These are phyloP conservation scores for Cutaneotrichosporon mucoides DNA, from an alignment of 1,284 basidiomycete genomes.

Conservation along the genomic window DNA sequence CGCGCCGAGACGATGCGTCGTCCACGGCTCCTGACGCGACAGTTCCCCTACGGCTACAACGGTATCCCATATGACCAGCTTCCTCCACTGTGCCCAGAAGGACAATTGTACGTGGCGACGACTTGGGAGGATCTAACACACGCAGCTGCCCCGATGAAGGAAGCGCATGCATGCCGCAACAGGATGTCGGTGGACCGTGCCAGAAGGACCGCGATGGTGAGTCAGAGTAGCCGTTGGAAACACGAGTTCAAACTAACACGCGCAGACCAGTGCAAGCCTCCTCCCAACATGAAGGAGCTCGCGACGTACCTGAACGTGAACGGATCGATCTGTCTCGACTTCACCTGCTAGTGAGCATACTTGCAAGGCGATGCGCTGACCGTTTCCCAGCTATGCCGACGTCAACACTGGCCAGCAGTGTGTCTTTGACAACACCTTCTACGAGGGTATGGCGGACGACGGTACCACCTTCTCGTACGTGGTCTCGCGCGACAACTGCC, in stretches of 20 bases:
- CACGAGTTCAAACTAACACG: not conserved
- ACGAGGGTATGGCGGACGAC: slow-evolving; percentile 58
- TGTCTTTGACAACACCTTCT: slow-evolving; percentile 69
- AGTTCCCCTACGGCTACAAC: slow-evolving; percentile 50
- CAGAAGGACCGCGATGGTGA: slow-evolving; percentile 83
- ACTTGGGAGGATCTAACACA: not conserved
- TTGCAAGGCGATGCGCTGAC: too few relatives aligned
- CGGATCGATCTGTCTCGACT: slow-evolving; percentile 75
- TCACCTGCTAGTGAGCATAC: slow-evolving; percentile 65
- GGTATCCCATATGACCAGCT: slow-evolving; percentile 48
- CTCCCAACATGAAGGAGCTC: slow-evolving; percentile 62
- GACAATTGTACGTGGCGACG: too few relatives aligned
- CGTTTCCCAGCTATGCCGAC: slow-evolving; percentile 62
- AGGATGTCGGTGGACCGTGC: slow-evolving; percentile 64
- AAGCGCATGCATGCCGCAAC: slow-evolving; percentile 61
- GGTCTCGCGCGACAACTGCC: slow-evolving; percentile 64
- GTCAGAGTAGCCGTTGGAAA: slow-evolving; percentile 18
- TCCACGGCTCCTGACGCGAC: not conserved
- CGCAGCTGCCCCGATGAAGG: slow-evolving; percentile 80
- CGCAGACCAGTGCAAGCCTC: slow-evolving; percentile 68
- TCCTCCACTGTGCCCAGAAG: slow-evolving; percentile 59
- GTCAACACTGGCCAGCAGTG: slow-evolving; percentile 63
- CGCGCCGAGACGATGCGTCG: not conserved
- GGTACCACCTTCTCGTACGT: slow-evolving; percentile 63
- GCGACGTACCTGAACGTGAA: slow-evolving; percentile 68